These are phyloP conservation scores for Coniochaeta sp. DNA, from an alignment of 2,329 filamentous ascomycete genomes.

Conservation along the genomic window DNA sequence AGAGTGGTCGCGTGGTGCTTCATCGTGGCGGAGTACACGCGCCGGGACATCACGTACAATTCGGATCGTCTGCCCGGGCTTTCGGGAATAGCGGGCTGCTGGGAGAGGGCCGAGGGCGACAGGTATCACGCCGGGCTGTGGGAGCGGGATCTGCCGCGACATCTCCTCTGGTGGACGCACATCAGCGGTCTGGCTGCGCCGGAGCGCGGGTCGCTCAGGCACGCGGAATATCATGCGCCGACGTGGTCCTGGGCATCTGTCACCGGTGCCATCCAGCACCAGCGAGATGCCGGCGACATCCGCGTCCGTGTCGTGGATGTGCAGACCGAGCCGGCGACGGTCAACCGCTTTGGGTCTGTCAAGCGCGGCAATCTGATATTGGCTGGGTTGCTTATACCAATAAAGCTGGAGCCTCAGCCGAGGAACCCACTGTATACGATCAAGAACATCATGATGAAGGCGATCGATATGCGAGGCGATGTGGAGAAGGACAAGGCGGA, in stretches of 20 bases:
- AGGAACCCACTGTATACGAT: background rate
- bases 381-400: background rate
- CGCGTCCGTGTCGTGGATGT: background rate
- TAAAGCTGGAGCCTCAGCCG: background rate
- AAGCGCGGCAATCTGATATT: background rate
- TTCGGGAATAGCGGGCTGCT: background rate
- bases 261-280: background rate
- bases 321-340: background rate
- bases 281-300: background rate
- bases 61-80: background rate
- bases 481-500: background rate
- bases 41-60: background rate
- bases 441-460: background rate
- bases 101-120: background rate
- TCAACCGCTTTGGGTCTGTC: background rate
- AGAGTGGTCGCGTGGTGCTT: background rate
- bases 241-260: background rate
- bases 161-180: background rate
- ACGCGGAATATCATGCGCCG: background rate
- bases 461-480: background rate
- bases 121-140: background rate
- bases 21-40: background rate
- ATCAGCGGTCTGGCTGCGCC: background rate
- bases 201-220: background rate
- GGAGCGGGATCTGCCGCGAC: background rate